A percentile compares a stretch with the other conserved stretches of the same genome.
Evolutionary conservation across 345 rosid genomes (phyloP).

Genomic region (Citrus unshiu): DNA sequence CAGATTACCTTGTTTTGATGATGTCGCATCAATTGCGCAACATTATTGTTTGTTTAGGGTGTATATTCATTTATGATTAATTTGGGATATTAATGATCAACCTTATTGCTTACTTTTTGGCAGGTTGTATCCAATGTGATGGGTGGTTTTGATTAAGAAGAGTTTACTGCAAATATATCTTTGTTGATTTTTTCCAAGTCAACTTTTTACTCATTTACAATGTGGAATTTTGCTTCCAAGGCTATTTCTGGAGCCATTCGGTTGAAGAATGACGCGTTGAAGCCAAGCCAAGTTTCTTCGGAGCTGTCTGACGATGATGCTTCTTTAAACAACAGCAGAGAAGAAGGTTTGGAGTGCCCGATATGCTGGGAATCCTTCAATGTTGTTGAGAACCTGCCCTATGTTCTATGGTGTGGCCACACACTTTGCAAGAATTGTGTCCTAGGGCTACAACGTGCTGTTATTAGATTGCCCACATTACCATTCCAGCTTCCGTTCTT

Average conservation of each 20-base stretch:
- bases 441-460: constrained; percentile 73
- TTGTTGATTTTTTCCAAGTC: background rate
- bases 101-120: background rate
- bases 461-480: constrained; percentile 63
- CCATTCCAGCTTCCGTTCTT: constrained; percentile 85
- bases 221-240: constrained; percentile 66
- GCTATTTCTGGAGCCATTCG: constrained; percentile 38
- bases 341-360: constrained; percentile 82
- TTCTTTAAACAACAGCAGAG: constrained; percentile 49
- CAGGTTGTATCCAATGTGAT: background rate
- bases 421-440: constrained; percentile 85
- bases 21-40: background rate
- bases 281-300: constrained; percentile 30
- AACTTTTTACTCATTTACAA: constrained; percentile 3
- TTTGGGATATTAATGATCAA: background rate
- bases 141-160: background rate
- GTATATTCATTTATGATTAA: no score
- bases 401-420: constrained; percentile 92
- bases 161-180: background rate
- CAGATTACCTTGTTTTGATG: no score
- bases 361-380: constrained; percentile 91
- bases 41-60: no score
- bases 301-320: constrained; percentile 79
- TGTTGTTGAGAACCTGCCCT: constrained; percentile 87
- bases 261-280: constrained; percentile 31